phyloP scores from a whole-genome alignment of 352 stramenopile genomes.

The Phytophthora tentaculata region DNA sequence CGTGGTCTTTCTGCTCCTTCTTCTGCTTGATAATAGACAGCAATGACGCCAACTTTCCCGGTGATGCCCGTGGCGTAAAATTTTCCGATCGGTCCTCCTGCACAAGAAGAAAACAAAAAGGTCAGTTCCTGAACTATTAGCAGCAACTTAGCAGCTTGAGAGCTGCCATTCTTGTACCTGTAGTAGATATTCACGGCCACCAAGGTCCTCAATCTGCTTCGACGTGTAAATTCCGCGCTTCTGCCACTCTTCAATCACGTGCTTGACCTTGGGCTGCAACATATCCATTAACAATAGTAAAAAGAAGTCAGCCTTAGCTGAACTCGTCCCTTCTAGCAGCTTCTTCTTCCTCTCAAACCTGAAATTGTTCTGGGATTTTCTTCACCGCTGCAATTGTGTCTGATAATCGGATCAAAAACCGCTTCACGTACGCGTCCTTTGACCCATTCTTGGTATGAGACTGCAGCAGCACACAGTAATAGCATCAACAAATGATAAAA shows the following conservation, averaged over 20 bases:
- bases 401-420: slow-evolving; percentile 75
- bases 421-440: slow-evolving; percentile 80
- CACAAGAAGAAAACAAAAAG: slow-evolving; percentile 8
- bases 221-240: slow-evolving; percentile 72
- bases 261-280: slow-evolving; percentile 59
- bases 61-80: slow-evolving; percentile 44
- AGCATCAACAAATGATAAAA: neutral
- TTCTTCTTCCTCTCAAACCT: slow-evolving; percentile 43
- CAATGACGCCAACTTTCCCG: slow-evolving; percentile 74
- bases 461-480: slow-evolving; percentile 27
- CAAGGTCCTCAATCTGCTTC: slow-evolving; percentile 67
- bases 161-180: slow-evolving; percentile 20
- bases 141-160: neutral
- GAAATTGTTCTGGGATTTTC: slow-evolving; percentile 63
- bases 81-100: slow-evolving; percentile 39
- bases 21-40: slow-evolving; percentile 88
- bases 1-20: slow-evolving; percentile 55
- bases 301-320: slow-evolving; percentile 10
- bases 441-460: slow-evolving; percentile 65
- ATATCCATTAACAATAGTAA: slow-evolving; percentile 1
- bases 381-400: slow-evolving; percentile 80
- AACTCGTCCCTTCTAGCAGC: neutral
- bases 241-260: slow-evolving; percentile 85
- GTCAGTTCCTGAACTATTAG: neutral
- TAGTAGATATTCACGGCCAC: slow-evolving; percentile 45